Percentiles rank a stretch among this genome's conserved stretches.
These are phyloP conservation scores for Martiniozyma asiatica DNA, from an alignment of 1,139 yeast genomes.

Conservation along the genomic window DNA sequence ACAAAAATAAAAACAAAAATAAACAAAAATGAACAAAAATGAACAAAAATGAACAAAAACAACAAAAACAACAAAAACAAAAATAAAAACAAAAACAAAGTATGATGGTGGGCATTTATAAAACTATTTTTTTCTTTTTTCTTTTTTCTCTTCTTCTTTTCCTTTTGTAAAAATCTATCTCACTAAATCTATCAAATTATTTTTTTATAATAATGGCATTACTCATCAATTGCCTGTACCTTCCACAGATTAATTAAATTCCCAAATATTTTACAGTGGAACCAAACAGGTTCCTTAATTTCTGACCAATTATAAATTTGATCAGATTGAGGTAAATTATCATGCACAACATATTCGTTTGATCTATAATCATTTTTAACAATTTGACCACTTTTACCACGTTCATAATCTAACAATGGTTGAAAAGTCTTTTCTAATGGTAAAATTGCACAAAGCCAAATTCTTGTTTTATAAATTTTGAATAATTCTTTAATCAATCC, in stretches of 20 bases:
- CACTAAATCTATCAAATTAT: too few species aligned
- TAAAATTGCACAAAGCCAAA: slow-evolving; percentile 90
- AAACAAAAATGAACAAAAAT: slow-evolving; percentile 1
- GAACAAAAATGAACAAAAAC: too few species aligned
- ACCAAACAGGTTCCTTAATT: slow-evolving; percentile 19
- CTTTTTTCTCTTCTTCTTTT: too few species aligned
- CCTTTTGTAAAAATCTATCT: too few species aligned
- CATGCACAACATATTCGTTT: slow-evolving; percentile 18
- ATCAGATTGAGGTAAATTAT: slow-evolving; percentile 19
- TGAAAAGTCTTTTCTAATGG: slow-evolving; percentile 23
- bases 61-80: too few species aligned
- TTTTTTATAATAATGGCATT: too few species aligned
- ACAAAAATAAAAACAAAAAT: slow-evolving; percentile 1
- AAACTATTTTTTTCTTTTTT: too few species aligned
- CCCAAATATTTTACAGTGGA: slow-evolving; percentile 23
- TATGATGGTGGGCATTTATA: too few species aligned
- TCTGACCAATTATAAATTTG: slow-evolving; percentile 16
- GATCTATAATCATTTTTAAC: slow-evolving; percentile 12
- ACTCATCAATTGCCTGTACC: too few species aligned
- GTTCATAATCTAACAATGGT: slow-evolving; percentile 21
- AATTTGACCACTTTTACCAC: slow-evolving; percentile 8
- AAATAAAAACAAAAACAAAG: too few species aligned
- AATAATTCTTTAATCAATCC: slow-evolving; percentile 85
- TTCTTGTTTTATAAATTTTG: slow-evolving; percentile 88
- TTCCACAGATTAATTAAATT: slow-evolving; percentile 23